Conservation (phyloP, 1,139 yeast genomes). For the Geotrichum australiense region DNA sequence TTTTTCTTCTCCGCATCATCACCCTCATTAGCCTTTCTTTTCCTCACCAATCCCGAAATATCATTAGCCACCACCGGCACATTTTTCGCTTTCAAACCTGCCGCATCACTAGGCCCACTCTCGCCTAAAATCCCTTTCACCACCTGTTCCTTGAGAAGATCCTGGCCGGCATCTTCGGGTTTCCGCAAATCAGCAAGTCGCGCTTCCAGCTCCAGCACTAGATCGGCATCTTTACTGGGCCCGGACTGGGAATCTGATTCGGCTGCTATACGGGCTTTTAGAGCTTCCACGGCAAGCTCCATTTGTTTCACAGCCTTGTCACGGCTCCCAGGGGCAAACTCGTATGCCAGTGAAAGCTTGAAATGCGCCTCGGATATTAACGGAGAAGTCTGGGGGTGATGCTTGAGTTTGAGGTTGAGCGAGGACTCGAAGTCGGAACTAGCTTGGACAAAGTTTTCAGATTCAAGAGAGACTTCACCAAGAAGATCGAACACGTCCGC, state of each 20-base stretch:
- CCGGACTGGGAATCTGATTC: constrained; percentile 37
- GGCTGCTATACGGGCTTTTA: constrained; percentile 42
- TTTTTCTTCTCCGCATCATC: no score
- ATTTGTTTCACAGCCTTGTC: constrained; percentile 49
- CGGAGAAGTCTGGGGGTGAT: constrained; percentile 49
- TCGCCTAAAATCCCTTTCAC: no score
- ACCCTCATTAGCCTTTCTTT: no score
- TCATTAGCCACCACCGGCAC: no score
- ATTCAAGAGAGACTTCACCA: constrained; percentile 85
- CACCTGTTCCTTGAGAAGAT: no score
- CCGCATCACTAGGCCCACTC: no score
- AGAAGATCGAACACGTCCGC: constrained; percentile 73
- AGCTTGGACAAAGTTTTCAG: constrained; percentile 73
- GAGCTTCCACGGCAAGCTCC: constrained; percentile 54
- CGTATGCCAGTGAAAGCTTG: constrained; percentile 73
- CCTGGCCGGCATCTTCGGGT: no score
- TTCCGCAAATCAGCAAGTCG: constrained; percentile 36
- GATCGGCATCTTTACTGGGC: constrained; percentile 44
- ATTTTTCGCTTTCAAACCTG: no score
- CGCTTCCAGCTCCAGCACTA: constrained; percentile 47
- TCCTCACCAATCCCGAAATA: no score
- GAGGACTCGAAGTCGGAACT: constrained; percentile 56
- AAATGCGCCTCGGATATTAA: constrained; percentile 73
- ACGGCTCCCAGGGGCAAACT: constrained; percentile 48
- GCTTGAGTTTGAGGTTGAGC: constrained; percentile 47